These are phyloP conservation scores for Dothistroma septosporum DNA, from an alignment of 2,329 filamentous ascomycete genomes.

Conservation along the genomic window DNA sequence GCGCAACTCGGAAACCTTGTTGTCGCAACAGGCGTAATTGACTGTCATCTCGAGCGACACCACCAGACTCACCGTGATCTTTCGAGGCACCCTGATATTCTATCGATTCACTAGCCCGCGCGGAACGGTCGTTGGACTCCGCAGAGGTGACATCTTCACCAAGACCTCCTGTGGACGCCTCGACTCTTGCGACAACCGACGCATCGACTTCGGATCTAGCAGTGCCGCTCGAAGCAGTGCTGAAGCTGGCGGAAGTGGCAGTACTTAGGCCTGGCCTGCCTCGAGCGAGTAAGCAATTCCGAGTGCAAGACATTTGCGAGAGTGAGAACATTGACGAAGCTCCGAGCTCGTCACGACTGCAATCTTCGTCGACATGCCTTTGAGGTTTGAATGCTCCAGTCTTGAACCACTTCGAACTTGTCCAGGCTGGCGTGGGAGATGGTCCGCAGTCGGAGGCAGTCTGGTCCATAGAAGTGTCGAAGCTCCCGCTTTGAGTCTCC, in stretches of 20 bases:
- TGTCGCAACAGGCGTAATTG: slow-evolving; percentile 9
- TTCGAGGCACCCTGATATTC: not conserved
- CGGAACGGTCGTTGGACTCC: not conserved
- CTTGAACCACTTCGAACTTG: slow-evolving; percentile 22
- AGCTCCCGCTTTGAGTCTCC: slow-evolving; percentile 13
- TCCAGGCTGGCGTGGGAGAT: slow-evolving; percentile 25
- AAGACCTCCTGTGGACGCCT: too few relatives aligned
- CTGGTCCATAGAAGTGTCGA: slow-evolving; percentile 1
- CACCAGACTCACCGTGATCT: not conserved
- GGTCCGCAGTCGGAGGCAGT: slow-evolving; percentile 18
- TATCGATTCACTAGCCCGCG: not conserved
- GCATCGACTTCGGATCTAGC: not conserved
- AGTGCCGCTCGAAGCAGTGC: not conserved
- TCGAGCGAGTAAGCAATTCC: not conserved
- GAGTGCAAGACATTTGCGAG: slow-evolving; percentile 12
- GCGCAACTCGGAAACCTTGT: slow-evolving; percentile 11
- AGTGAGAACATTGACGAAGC: slow-evolving; percentile 18
- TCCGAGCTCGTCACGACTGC: slow-evolving; percentile 23
- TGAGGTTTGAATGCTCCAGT: slow-evolving; percentile 16
- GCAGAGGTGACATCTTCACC: not conserved
- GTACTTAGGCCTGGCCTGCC: not conserved
- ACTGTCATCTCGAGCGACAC: slow-evolving; percentile 9
- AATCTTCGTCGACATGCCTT: slow-evolving; percentile 23
- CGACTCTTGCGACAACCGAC: not conserved
- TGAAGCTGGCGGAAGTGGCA: not conserved